Evolutionary conservation across 192 early-diverging fungal species (phyloP), one percentile per base, ranked within the genome.

Genomic region (Glomus cerebriforme): DNA sequence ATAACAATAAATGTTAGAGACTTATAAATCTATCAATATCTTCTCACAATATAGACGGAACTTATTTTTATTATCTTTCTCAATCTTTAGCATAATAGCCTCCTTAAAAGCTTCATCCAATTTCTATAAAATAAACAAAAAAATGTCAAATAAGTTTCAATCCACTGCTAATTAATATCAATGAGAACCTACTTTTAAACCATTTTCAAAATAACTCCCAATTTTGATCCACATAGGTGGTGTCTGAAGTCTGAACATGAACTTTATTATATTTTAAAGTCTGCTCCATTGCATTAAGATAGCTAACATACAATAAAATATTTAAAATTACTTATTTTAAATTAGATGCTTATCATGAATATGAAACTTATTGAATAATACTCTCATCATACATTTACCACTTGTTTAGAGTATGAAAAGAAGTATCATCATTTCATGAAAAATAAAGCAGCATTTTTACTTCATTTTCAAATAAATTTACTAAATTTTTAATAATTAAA

Each of bases 21-120:
- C 74, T 75, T 22, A 75, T 59, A 75, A 75, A n/a, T 63, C 74
- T 0, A 75, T 60, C 62, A 75, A 39, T 60, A 75, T 49, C 24
- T 75, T 75, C 43, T 75, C 59, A 26, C 74, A 75, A 64, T 63
- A 75, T 60, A 75, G 22, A 1, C 60, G 34, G 29, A 64, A 24
- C 13, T 27, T 60, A 22, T 63, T 64, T 4, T 62, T 59, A 63
- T 75, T 32, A 26, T 75, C 60, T 6, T 27, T 24, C 29, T 75
- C 60, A 64, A 75, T 63, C 2, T 43, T 13, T 60, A 37, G 59
- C 32, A 63, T 60, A 26, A 75, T 75, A 31, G 58, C 74, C 10
- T 60, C 9, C 60, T 75, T 75, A 8, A 75, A 75, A 29, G 62
- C 35, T 32, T 26, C 34, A 43, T 24, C 60, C 24, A 39, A 60